Evolutionary conservation across 1,139 yeast genomes (phyloP), one percentile per base, ranked within the genome.

Genomic region (Kodamaea plutei): DNA sequence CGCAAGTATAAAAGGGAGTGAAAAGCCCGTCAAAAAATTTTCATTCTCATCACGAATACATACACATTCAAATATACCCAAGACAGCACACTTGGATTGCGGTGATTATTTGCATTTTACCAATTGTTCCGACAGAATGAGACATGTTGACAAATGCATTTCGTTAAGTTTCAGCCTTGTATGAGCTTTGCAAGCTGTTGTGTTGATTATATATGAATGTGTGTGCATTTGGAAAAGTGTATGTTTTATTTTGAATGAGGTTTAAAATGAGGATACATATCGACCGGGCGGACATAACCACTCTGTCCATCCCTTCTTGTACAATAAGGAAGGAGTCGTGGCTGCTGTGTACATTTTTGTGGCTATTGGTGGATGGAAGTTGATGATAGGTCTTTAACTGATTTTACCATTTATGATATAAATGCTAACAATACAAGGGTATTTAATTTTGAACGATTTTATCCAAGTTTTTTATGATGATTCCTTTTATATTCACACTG

Each of bases 161-260:
- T 78, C 84, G 84, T 78, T 79, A 79, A 79, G 85, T 79, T 79
- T 79, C 84, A 79, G 84, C 84, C 84, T 78, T 78, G 84, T 78
- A 78, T 79, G 85, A 79, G 84, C 80, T 56, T 35, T 28, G 28
- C 25, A 19, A 19, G 23, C 21, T 19, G 23, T 29, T 25, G 29
- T 35, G 17, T 26, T 23, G 31, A 23, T 18, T 34, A 37, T 33
- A 28, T 35, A 29, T 33, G 38, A 30, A 28, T 23, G 31, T 29
- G 35, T 13, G 38, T 32, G 35, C 20, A 17, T 17, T 14, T 10
- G 16, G 5, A 12, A 24, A 27, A 12, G 16, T 25, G 36, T 33
- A 33, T 23, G 30, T 30, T 23, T 33, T 12, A 20, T 26, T n/a
- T n/a, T n/a, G n/a, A n/a, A n/a, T 20, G 15, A 7, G 12, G 15